Base-by-base conservation (phyloP, 1,284 basidiomycete genomes). In the Trichosporon asahii region DNA sequence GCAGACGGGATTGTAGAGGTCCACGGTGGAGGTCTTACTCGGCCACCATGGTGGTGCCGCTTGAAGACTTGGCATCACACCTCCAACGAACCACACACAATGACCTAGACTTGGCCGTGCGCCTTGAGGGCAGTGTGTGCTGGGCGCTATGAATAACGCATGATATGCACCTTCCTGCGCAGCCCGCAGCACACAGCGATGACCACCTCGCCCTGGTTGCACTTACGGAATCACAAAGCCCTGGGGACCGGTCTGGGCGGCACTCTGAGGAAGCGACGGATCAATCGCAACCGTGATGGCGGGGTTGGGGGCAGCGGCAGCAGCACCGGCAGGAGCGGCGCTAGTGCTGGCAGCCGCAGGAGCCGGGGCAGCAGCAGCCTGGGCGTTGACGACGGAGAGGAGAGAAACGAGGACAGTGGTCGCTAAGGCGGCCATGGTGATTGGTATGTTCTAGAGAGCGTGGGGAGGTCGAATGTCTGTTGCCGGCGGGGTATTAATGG, bases 211-310 rank as follows among this genome's bases (percentile, higher is more conserved):
- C 18, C 21, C 18, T n/a, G 46, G 46, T 31, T 4, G 33, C 0
- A 82, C 82, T 76, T 57, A 83, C 82, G 81, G 79, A 68, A 83
- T 77, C 18, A 73, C 68, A 70, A 78, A 79, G 21, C 81, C 79
- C 12, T 66, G 25, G 33, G 77, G 76, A 14, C 73, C 74, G 18
- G 75, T 72, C 15, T 71, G 72, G 29, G 75, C 60, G 29, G 79
- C 75, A 14, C 75, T 75, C 64, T 78, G 68, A 7, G 79, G 78
- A 53, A 82, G 65, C 33, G 76, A 74, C 4, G 76, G 66, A 67
- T 77, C 69, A 65, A 78, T 69, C 3, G 69, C 68, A 6, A 44
- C 29, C 1, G 69, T 60, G 57, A 31, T 46, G 18, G 65, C 25
- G 53, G 64, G 64, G 27, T 66, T 49, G 25, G 68, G 29, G 31